Evolutionary conservation across 1,139 yeast species (phyloP), one percentile per base, ranked within the genome.

Genomic region (Diutina scorzettiae): DNA sequence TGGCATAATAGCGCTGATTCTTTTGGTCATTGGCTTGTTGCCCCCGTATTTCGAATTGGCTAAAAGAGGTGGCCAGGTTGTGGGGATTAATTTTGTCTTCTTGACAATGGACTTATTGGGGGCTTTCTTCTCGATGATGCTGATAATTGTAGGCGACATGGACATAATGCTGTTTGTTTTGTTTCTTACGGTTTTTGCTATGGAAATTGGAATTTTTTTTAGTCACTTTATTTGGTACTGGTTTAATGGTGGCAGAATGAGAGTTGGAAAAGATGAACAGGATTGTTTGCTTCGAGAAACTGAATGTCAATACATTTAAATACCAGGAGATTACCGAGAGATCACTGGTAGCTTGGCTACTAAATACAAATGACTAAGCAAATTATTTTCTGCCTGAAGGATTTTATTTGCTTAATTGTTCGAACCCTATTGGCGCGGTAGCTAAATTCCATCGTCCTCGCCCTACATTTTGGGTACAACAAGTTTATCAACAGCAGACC

Each of bases 21-120:
- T 84, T 21, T 64, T 89, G 24, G 95, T 85, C 0, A 53, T 74
- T 2, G 97, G 97, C 0, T 66, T 89, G 39, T 53, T 89, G 2
- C 96, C 96, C 0, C 96, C 96, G 4, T 89, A 87, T 58, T 78
- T 78, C 52, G 97, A 89, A 56, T 64, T 89, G 30, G 75, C 76
- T 29, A 84, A 84, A 55, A 71, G 95, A 47, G 60, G 73, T 41
- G 96, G 96, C 3, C 65, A 85, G 41, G 96, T 89, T 4, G 76
- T 86, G 4, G 97, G 97, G 0, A 81, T 89, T 52, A 86, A 86
- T 55, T 86, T 89, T 55, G 52, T 80, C n/a, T 89, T 89, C 51
- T 64, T 89, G 45, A 52, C 65, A 12, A 68, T 87, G 55, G 97
- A 89, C 57, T 72, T 84, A 7, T 50, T 71, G 42, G 97, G 97